Base-by-base conservation (phyloP, 495 filamentous ascomycete species). In the Penicillium bovifimosum region DNA sequence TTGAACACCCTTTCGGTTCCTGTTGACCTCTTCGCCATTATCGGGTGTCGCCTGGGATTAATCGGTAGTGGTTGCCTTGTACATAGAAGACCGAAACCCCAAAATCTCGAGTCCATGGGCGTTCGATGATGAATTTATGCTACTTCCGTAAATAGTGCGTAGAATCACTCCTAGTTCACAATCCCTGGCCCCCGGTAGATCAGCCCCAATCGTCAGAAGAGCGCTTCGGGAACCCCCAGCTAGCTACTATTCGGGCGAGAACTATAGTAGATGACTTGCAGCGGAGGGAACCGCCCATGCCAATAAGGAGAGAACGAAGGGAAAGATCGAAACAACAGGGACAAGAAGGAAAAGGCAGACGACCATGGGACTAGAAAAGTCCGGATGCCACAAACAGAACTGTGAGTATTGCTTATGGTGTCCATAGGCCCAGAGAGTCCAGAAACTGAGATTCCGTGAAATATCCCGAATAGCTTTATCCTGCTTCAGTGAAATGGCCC, bases 31-130 rank as follows among this genome's bases (percentile, higher is more conserved):
- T 53, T 55, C 53, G 50, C 62, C 53, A 47, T 41, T 57, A 36
- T 62, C 48, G 49, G 56, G 58, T 58, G 45, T 55, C 40, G 43
- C 35, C 54, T 62, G 49, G 64, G 55, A 64, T 47, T 50, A 44
- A 62, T 69, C 49, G 55, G 52, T 47, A 55, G 63, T 54, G 63
- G 58, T 66, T 61, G 60, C 63, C 59, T 69, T 75, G 72, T 75
- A 75, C 59, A 75, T 75, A 75, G 64, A 66, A 64, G 61, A 62
- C 63, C 59, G 62, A 73, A 58, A 51, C 51, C 44, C 45, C 44
- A 65, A 69, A 64, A 66, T 65, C 52, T 47, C 38, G 62, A 48
- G 48, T 55, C 53, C 55, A 42, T 56, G 40, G 59, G 45, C 44
- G 39, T 61, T 50, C 52, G 49, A 58, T 54, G 34, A 53, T 55